These are phyloP conservation scores for Oryza rufipogon DNA, from an alignment of 176 grass and related monocot genomes.

Conservation along the genomic window DNA sequence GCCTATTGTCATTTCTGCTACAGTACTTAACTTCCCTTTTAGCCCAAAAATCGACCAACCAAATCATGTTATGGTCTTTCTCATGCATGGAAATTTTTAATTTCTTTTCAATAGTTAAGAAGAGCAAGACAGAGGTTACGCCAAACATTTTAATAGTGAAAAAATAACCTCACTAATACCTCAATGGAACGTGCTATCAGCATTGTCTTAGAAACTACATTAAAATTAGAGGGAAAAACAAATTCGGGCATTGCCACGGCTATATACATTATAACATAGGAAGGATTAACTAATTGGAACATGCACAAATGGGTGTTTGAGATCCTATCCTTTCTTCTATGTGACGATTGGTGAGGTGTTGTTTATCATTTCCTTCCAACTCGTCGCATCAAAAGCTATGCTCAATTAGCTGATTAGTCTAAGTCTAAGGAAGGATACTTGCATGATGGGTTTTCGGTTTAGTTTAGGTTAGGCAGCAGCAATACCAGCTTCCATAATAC, in stretches of 20 bases:
- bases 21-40: too few species aligned
- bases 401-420: background rate
- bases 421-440: background rate
- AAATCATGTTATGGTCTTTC: too few species aligned
- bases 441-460: background rate
- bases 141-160: too few species aligned
- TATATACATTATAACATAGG: background rate
- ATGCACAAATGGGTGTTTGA: background rate
- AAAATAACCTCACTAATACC: too few species aligned
- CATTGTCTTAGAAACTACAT: background rate
- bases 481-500: slow-evolving; percentile 6
- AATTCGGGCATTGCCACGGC: background rate
- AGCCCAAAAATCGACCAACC: too few species aligned
- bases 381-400: background rate
- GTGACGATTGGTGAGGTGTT: background rate
- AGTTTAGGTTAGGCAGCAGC: background rate
- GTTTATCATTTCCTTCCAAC: background rate
- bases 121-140: background rate
- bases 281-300: background rate
- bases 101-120: background rate
- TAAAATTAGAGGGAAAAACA: background rate
- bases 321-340: background rate
- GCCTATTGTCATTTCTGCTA: too few species aligned
- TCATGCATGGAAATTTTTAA: background rate
- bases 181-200: background rate